A percentile compares a stretch with the other conserved stretches of the same genome.
Conservation (phyloP, 371 early-diverging fungal species). For the Syncephalastrum sp. region DNA sequence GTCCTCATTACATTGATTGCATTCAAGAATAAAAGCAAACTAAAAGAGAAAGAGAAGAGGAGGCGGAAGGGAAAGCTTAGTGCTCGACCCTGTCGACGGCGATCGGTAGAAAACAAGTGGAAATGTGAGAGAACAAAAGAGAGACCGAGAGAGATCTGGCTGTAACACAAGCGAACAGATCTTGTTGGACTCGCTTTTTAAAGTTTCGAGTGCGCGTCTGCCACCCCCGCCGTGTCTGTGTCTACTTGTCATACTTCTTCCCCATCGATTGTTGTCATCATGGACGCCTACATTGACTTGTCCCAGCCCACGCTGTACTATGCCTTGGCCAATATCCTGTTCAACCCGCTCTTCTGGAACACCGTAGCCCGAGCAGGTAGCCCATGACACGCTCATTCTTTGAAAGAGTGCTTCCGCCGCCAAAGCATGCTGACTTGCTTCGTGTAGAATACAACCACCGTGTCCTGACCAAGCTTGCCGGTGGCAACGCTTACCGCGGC, state of each 20-base stretch:
- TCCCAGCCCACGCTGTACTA: constrained; percentile 66
- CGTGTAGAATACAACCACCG: constrained; percentile 70
- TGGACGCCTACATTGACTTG: constrained; percentile 52
- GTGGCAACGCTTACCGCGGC: constrained; percentile 66
- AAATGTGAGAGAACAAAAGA: too few relatives aligned
- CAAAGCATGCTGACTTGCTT: not conserved
- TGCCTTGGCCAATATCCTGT: constrained; percentile 69
- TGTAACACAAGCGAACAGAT: too few relatives aligned
- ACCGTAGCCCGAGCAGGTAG: constrained; percentile 78
- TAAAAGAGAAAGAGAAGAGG: too few relatives aligned
- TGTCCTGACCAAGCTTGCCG: constrained; percentile 70
- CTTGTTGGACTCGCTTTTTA: too few relatives aligned
- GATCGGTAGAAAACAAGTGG: too few relatives aligned
- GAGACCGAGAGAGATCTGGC: too few relatives aligned
- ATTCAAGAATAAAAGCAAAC: too few relatives aligned
- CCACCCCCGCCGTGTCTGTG: too few relatives aligned
- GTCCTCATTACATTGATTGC: too few relatives aligned
- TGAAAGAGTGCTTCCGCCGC: not conserved
- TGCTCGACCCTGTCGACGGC: too few relatives aligned
- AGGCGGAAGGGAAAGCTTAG: too few relatives aligned
- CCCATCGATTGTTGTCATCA: constrained; percentile 5
- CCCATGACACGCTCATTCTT: not conserved
- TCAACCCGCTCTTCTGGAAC: constrained; percentile 93
- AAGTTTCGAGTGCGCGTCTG: too few relatives aligned
- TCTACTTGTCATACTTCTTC: constrained; percentile 1